These are phyloP conservation scores for Mentha longifolia DNA, from an alignment of 257 asterid genomes.

Conservation along the genomic window DNA sequence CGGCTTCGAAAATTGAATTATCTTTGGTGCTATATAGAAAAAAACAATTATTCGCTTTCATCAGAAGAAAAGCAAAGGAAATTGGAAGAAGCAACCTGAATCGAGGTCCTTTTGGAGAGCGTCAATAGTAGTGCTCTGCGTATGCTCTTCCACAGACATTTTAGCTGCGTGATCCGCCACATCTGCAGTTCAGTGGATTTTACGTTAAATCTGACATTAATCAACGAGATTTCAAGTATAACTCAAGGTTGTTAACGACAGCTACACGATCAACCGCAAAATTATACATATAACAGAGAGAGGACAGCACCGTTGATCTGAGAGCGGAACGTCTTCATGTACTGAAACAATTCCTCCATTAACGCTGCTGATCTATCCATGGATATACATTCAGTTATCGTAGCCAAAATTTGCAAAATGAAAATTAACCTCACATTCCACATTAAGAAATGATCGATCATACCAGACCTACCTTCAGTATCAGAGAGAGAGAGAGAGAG, in stretches of 20 bases:
- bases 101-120: constrained; percentile 70
- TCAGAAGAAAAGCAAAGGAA: constrained; percentile 1
- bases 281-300: background rate
- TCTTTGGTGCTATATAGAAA: background rate
- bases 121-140: constrained; percentile 61
- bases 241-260: constrained; percentile 17
- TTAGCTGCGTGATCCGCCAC: constrained; percentile 92
- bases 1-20: background rate
- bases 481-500: constrained; percentile 4
- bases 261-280: constrained; percentile 14
- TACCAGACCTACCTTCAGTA: constrained; percentile 21
- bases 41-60: background rate
- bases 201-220: constrained; percentile 18
- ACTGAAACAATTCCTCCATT: constrained; percentile 86
- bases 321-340: constrained; percentile 81
- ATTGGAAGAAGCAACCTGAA: constrained; percentile 45
- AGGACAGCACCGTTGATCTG: constrained; percentile 73
- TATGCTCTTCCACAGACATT: constrained; percentile 77
- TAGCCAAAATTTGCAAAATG: background rate
- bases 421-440: background rate
- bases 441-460: constrained; percentile 3
- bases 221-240: background rate
- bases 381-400: constrained; percentile 12
- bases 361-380: constrained; percentile 23
- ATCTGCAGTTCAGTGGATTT: constrained; percentile 52